These are phyloP conservation scores for Starmerella tilneyi DNA, from an alignment of 805 yeast species.

Conservation along the genomic window DNA sequence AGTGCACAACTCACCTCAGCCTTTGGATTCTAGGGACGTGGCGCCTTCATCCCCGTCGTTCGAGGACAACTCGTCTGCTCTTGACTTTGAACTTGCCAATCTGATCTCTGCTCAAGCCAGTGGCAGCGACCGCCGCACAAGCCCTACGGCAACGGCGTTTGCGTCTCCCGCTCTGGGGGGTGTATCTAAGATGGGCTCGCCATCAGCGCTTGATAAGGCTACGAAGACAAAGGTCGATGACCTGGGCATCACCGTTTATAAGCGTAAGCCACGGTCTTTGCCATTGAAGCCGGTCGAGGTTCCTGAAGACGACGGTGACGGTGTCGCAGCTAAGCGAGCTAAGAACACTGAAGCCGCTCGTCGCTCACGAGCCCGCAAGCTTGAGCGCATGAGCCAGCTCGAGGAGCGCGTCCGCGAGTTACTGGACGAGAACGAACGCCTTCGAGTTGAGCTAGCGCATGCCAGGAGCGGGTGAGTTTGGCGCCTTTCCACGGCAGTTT, in stretches of 20 bases:
- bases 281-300: slow-evolving; percentile 63
- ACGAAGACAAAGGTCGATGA: slow-evolving; percentile 38
- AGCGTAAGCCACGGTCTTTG: slow-evolving; percentile 60
- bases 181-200: neutral
- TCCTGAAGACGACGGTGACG: slow-evolving; percentile 32
- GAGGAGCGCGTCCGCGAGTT: slow-evolving; percentile 70
- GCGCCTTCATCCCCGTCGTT: too few relatives aligned
- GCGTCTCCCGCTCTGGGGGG: slow-evolving; percentile 4
- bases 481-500: neutral
- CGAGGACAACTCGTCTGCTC: neutral
- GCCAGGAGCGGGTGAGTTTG: slow-evolving; percentile 11
- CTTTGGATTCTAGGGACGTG: too few relatives aligned
- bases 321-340: slow-evolving; percentile 60
- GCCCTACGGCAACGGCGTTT: neutral
- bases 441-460: slow-evolving; percentile 50
- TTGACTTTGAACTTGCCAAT: slow-evolving; percentile 3
- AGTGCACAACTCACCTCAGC: too few relatives aligned
- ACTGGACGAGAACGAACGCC: slow-evolving; percentile 45
- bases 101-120: neutral
- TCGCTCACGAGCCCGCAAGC: slow-evolving; percentile 86
- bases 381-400: slow-evolving; percentile 80
- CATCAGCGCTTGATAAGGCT: slow-evolving; percentile 2
- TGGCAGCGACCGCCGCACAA: neutral
- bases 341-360: slow-evolving; percentile 94
- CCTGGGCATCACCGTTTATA: slow-evolving; percentile 65